Evolutionary conservation across 352 stramenopile genomes (phyloP).

Genomic region (Chrysophaeum taylorii): DNA sequence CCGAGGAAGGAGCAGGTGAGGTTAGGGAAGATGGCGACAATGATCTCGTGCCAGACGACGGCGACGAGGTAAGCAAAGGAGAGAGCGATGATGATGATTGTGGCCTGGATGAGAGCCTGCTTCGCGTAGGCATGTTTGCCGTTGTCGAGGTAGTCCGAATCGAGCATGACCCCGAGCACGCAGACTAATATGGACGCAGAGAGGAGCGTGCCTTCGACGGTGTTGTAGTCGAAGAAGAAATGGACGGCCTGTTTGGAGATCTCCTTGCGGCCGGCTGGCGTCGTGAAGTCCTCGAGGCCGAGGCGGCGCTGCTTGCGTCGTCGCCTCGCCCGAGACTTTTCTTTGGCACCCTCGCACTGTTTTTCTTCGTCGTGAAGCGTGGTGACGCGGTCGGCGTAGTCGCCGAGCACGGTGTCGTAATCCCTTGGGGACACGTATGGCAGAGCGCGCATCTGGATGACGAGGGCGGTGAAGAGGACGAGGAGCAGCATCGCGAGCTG

Average conservation of each 20-base stretch:
- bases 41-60: conserved; percentile 21
- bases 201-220: conserved; percentile 27
- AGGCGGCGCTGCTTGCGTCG: background rate
- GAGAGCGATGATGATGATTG: conserved; percentile 10
- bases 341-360: background rate
- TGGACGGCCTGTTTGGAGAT: background rate
- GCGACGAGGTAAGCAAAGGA: conserved; percentile 13
- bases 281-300: background rate
- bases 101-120: conserved; percentile 5
- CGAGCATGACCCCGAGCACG: conserved; percentile 31
- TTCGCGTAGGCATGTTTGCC: background rate
- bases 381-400: background rate
- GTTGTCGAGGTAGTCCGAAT: conserved; percentile 26
- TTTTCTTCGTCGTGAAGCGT: background rate
- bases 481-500: conserved; percentile 60
- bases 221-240: conserved; percentile 36
- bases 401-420: conserved; percentile 43
- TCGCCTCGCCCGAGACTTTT: background rate
- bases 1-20: conserved; percentile 14
- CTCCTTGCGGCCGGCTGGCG: background rate
- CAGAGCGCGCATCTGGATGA: conserved; percentile 53
- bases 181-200: conserved; percentile 24
- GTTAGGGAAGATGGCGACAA: conserved; percentile 14
- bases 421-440: conserved; percentile 59
- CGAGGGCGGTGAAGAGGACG: conserved; percentile 56